phyloP scores from a whole-genome alignment of 2,329 filamentous ascomycete species.

The Talaromyces piceae region DNA sequence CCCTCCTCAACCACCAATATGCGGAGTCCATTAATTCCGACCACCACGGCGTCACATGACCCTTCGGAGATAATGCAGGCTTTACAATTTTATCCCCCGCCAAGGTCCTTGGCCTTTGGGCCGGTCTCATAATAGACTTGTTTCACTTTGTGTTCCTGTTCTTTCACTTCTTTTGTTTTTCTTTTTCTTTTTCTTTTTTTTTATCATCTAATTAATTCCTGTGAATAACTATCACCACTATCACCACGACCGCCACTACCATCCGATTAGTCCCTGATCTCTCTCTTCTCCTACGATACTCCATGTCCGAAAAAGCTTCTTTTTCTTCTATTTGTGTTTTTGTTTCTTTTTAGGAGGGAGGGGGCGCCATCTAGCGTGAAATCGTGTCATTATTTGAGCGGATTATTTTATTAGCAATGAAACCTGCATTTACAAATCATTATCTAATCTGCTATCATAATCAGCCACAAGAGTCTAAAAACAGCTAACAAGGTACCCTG shows the following conservation, averaged over 20 bases:
- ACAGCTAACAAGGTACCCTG: not conserved
- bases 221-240: too few relatives aligned
- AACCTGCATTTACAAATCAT: not conserved
- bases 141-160: too few relatives aligned
- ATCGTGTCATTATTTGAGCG: not conserved
- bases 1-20: not conserved
- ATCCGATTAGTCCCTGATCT: too few relatives aligned
- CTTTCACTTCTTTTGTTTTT: not conserved
- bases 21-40: not conserved
- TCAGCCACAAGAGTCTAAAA: not conserved
- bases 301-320: too few relatives aligned
- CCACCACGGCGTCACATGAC: not conserved
- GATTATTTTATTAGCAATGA: not conserved
- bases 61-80: not conserved
- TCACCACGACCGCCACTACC: too few relatives aligned
- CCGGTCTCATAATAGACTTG: not conserved
- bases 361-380: too few relatives aligned
- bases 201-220: too few relatives aligned
- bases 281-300: too few relatives aligned
- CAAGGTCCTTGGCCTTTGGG: not conserved
- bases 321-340: too few relatives aligned
- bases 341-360: too few relatives aligned
- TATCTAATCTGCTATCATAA: not conserved
- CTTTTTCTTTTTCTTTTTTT: not conserved
- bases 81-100: not conserved